Percentiles rank a stretch among this genome's conserved stretches.
Conservation (phyloP, 1,139 yeast genomes). For the Groenewaldozyma sp. region DNA sequence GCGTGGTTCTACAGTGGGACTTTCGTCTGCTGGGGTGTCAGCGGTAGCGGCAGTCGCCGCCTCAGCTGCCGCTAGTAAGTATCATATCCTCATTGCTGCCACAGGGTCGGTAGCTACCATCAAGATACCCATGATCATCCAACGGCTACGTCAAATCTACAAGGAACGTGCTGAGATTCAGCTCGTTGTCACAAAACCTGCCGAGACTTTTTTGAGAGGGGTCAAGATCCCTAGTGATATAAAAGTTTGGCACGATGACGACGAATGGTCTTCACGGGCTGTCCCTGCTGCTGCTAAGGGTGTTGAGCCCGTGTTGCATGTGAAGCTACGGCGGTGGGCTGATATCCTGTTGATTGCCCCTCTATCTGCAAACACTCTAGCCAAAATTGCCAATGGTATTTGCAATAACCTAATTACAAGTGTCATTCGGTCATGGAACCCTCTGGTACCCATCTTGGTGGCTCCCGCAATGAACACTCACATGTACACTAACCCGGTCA, state of each 20-base stretch:
- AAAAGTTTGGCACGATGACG: slow-evolving; percentile 88
- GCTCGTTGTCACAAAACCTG: slow-evolving; percentile 72
- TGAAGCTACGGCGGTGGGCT: slow-evolving; percentile 91
- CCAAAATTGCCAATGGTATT: slow-evolving; percentile 83
- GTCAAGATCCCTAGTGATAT: slow-evolving; percentile 72
- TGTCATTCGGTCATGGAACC: slow-evolving; percentile 87
- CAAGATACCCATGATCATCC: slow-evolving; percentile 41
- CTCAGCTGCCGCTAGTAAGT: neutral
- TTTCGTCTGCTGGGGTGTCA: too few species aligned
- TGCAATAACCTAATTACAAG: slow-evolving; percentile 81
- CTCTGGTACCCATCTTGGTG: slow-evolving; percentile 67
- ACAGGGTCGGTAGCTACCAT: slow-evolving; percentile 97
- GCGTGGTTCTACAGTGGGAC: too few species aligned
- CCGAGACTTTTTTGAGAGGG: slow-evolving; percentile 73
- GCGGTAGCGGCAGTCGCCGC: too few species aligned
- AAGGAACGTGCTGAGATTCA: slow-evolving; percentile 55
- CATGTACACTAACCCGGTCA: slow-evolving; percentile 91
- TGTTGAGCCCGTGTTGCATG: slow-evolving; percentile 70
- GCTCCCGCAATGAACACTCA: slow-evolving; percentile 98
- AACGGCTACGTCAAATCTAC: slow-evolving; percentile 18
- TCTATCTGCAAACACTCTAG: slow-evolving; percentile 83
- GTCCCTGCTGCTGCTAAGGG: slow-evolving; percentile 10
- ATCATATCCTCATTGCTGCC: slow-evolving; percentile 77
- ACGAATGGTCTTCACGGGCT: slow-evolving; percentile 62
- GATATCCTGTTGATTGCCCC: slow-evolving; percentile 89